Percentiles rank a stretch among this genome's conserved stretches.
Conservation (phyloP, 2,329 filamentous ascomycete species). For the Fusarium virguliforme region DNA sequence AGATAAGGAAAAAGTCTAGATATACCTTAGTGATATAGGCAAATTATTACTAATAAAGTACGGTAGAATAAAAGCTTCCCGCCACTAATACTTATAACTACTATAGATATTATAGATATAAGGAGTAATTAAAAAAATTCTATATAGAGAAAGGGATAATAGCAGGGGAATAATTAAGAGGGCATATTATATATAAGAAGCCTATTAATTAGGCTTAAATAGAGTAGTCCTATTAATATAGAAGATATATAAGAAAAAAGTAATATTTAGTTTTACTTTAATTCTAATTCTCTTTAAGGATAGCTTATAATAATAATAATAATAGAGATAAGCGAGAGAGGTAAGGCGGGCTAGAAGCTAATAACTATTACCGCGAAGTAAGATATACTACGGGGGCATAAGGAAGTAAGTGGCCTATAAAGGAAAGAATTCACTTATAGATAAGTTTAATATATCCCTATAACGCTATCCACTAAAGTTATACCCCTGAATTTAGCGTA, state of each 20-base stretch:
- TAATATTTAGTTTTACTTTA: not conserved
- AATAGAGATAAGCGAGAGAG: not conserved
- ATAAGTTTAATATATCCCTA: no score
- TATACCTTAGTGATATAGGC: not conserved
- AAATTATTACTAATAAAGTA: not conserved
- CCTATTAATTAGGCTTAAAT: not conserved
- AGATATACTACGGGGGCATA: no score
- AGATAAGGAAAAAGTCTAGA: conserved; percentile 28
- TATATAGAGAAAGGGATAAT: not conserved
- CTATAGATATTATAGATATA: conserved; percentile 20
- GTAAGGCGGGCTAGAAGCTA: no score
- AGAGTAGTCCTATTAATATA: not conserved
- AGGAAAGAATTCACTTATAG: no score
- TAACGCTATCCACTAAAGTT: no score
- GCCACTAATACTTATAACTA: conserved; percentile 2
- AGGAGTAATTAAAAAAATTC: not conserved
- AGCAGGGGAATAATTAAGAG: not conserved
- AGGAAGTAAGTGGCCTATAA: no score
- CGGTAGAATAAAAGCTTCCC: not conserved
- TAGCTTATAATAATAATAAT: not conserved
- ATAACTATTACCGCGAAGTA: no score
- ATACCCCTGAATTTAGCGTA: no score
- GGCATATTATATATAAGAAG: not conserved
- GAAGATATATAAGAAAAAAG: conserved; percentile 1
- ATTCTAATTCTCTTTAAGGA: not conserved